Evolutionary conservation across 768 basidiomycete species (phyloP).

Genomic region (Russula ochroleuca): DNA sequence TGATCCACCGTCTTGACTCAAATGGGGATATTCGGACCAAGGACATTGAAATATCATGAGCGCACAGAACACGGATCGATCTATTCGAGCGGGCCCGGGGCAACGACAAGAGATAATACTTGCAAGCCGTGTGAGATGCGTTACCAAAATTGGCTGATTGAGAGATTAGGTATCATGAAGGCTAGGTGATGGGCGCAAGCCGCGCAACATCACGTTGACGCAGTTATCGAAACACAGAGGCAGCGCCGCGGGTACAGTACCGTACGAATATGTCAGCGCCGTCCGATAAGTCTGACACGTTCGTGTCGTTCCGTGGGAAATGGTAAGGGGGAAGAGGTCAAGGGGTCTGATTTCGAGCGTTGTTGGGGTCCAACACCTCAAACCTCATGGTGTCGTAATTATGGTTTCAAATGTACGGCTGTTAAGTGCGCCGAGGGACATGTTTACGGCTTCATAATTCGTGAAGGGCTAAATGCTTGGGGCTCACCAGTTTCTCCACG

Average conservation of each 20-base stretch:
- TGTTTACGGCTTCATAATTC: constrained; percentile 8
- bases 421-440: constrained; percentile 1
- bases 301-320: constrained; percentile 1
- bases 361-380: not conserved
- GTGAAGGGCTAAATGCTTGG: constrained; percentile 12
- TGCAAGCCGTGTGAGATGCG: constrained; percentile 13
- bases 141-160: constrained; percentile 14
- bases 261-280: constrained; percentile 2
- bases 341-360: not conserved
- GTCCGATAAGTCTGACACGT: not conserved
- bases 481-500: constrained; percentile 14
- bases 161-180: constrained; percentile 14
- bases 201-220: constrained; percentile 15
- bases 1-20: constrained; percentile 4
- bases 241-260: constrained; percentile 17
- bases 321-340: not conserved
- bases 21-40: constrained; percentile 21
- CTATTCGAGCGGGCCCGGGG: constrained; percentile 6
- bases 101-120: constrained; percentile 11
- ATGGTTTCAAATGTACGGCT: constrained; percentile 1
- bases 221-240: constrained; percentile 11
- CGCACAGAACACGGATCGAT: constrained; percentile 16
- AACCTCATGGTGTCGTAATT: constrained; percentile 1
- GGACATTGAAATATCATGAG: not conserved
- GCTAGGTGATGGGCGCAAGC: constrained; percentile 22